Percentiles rank a stretch among this genome's conserved stretches.
Evolutionary conservation across 1,139 yeast species (phyloP).

Genomic region (Casaregolazyma suthepensis): DNA sequence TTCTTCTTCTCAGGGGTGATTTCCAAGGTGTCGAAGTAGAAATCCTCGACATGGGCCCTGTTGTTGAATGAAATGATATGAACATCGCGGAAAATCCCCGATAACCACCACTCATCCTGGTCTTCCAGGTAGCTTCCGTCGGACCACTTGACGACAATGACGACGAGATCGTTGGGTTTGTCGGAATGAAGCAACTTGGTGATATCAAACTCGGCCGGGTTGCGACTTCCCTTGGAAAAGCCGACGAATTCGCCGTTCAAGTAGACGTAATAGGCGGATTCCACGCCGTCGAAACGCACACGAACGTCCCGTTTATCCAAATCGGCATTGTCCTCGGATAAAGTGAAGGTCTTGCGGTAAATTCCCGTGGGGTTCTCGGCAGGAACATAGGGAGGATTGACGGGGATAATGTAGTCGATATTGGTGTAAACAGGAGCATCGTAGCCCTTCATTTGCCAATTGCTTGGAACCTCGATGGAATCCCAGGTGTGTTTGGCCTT

Average conservation of each 20-base stretch:
- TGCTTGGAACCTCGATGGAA: slow-evolving; percentile 33
- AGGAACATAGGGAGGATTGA: slow-evolving; percentile 35
- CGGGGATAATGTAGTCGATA: slow-evolving; percentile 31
- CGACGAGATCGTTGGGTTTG: slow-evolving; percentile 17
- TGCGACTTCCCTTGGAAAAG: slow-evolving; percentile 32
- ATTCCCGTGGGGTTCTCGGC: slow-evolving; percentile 34
- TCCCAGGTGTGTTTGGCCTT: slow-evolving; percentile 12
- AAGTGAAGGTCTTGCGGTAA: slow-evolving; percentile 26
- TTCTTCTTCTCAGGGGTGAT: slow-evolving; percentile 1
- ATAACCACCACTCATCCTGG: slow-evolving; percentile 37
- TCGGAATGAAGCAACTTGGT: slow-evolving; percentile 13
- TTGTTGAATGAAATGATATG: slow-evolving; percentile 13
- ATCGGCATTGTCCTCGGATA: slow-evolving; percentile 10
- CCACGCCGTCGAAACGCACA: slow-evolving; percentile 35
- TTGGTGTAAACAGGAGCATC: slow-evolving; percentile 35
- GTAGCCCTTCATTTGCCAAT: slow-evolving; percentile 36
- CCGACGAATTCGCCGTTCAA: slow-evolving; percentile 32
- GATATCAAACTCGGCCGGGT: slow-evolving; percentile 32
- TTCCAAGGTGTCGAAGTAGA: slow-evolving; percentile 12
- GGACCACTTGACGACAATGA: slow-evolving; percentile 34
- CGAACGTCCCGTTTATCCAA: slow-evolving; percentile 14
- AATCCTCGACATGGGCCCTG: slow-evolving; percentile 20
- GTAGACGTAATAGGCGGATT: slow-evolving; percentile 31
- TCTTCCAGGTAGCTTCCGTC: slow-evolving; percentile 34
- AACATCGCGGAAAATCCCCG: slow-evolving; percentile 29